Percentiles rank a stretch among this genome's conserved stretches.
Conservation (phyloP, 352 stramenopile species). For the Peronospora destructor region DNA sequence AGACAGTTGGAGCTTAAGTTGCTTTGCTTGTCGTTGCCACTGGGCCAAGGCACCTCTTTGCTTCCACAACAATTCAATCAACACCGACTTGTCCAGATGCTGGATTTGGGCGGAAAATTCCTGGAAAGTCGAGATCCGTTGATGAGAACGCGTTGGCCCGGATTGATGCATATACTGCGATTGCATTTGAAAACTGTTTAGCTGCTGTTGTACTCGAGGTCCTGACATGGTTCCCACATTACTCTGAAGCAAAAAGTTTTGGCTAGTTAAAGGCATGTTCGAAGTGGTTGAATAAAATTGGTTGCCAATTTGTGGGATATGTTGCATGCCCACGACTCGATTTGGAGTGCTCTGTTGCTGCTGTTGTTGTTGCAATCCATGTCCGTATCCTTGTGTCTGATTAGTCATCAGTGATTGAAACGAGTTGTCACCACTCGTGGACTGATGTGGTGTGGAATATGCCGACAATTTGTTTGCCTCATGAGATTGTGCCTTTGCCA, state of each 20-base stretch:
- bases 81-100: slow-evolving; percentile 50
- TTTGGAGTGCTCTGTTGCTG: slow-evolving; percentile 11
- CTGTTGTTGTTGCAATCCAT: slow-evolving; percentile 17
- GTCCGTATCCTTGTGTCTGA: slow-evolving; percentile 18
- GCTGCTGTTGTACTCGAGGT: slow-evolving; percentile 15
- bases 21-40: slow-evolving; percentile 46
- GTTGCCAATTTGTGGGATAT: slow-evolving; percentile 14
- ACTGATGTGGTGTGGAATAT: slow-evolving; percentile 16
- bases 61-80: slow-evolving; percentile 75
- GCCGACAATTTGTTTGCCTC: slow-evolving; percentile 6
- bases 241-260: slow-evolving; percentile 17
- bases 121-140: slow-evolving; percentile 29
- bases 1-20: slow-evolving; percentile 48
- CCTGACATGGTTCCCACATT: slow-evolving; percentile 12
- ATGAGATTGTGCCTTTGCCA: slow-evolving; percentile 27
- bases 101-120: slow-evolving; percentile 67
- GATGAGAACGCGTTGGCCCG: slow-evolving; percentile 26
- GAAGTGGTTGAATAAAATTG: slow-evolving; percentile 13
- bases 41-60: slow-evolving; percentile 54
- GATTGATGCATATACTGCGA: slow-evolving; percentile 27
- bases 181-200: slow-evolving; percentile 13
- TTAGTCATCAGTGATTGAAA: slow-evolving; percentile 39
- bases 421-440: slow-evolving; percentile 25
- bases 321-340: slow-evolving; percentile 16
- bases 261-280: slow-evolving; percentile 12